Conservation (phyloP, 805 yeast genomes). For the Wickerhamiella cacticola region DNA sequence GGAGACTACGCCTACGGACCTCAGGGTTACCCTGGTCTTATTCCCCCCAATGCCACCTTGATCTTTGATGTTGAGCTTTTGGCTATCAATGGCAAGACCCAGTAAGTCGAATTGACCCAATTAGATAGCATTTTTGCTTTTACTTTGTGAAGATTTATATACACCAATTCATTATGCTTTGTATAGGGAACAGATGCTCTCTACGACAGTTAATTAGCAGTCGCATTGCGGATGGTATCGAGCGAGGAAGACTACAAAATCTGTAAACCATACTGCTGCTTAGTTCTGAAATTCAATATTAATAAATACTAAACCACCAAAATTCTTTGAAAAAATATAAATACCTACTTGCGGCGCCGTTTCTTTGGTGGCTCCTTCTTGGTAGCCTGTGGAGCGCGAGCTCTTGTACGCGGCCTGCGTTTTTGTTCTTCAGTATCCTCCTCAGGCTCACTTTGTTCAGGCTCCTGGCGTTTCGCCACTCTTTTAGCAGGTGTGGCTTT, state of each 20-base stretch:
- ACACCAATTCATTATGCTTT: no score
- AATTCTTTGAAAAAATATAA: background rate
- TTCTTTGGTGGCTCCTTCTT: background rate
- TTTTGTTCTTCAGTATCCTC: background rate
- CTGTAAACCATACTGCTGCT: no score
- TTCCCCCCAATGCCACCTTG: slow-evolving; percentile 93
- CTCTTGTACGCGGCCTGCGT: slow-evolving; percentile 2
- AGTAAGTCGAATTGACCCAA: background rate
- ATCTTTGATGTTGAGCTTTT: slow-evolving; percentile 35
- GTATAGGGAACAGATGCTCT: no score
- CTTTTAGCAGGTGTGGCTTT: background rate
- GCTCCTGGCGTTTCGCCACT: background rate
- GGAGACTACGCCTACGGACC: slow-evolving; percentile 88
- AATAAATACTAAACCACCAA: background rate
- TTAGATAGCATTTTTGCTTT: background rate
- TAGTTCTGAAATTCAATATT: no score
- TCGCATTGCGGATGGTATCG: no score
- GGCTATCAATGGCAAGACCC: slow-evolving; percentile 20
- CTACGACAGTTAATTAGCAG: no score
- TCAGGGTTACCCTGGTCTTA: slow-evolving; percentile 92
- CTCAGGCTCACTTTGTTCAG: background rate
- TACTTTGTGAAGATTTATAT: no score
- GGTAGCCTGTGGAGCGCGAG: background rate
- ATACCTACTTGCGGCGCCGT: background rate
- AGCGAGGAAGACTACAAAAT: no score